Evolutionary conservation across 495 filamentous ascomycete genomes (phyloP), one percentile per base, ranked within the genome.

Genomic region (Penicillium bovifimosum): DNA sequence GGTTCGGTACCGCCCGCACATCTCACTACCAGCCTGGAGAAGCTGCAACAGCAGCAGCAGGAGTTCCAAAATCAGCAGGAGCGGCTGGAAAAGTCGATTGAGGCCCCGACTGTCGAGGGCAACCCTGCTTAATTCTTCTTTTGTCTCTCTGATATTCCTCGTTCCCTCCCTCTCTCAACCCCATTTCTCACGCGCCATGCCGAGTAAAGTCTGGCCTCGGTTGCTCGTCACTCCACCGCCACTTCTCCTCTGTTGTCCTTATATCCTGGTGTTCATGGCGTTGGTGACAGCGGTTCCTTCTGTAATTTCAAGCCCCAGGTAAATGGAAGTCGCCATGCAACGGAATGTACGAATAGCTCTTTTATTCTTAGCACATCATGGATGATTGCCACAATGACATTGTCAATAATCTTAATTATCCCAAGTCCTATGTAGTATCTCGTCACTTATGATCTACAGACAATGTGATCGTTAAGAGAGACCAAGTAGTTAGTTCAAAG

Each of bases 31-130:
- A 60, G 55, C 32, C 43, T 65, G 20, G 60, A 69, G 31, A 67
- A 63, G 41, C 46, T 64, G 16, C 65, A 68, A 31, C 53, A 53
- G 13, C 65, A 68, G 13, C 65, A 68, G 20, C 40, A 49, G 31
- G 42, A 57, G 16, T 66, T 66, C 29, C 47, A 61, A 18, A 28
- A 32, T 7, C 63, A 66, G 36, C 63, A 62, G 43, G 53, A 65
- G 6, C 54, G 60, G 46, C 46, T 60, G 43, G 54, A 46, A 3
- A 63, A 61, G 50, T 38, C 52, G 24, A 35, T 29, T 3, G 62
- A 65, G 20, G 6, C 16, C 1, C 42, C 48, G 6, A 47, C 55
- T 35, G 26, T 40, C 8, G 52, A 60, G n/a, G 50, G 42, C 32
- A 48, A 55, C 27, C 28, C 41, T 48, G 48, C 51, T 40, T 51